phyloP scores from a whole-genome alignment of 805 yeast species.

The Huiozyma naganishii region DNA sequence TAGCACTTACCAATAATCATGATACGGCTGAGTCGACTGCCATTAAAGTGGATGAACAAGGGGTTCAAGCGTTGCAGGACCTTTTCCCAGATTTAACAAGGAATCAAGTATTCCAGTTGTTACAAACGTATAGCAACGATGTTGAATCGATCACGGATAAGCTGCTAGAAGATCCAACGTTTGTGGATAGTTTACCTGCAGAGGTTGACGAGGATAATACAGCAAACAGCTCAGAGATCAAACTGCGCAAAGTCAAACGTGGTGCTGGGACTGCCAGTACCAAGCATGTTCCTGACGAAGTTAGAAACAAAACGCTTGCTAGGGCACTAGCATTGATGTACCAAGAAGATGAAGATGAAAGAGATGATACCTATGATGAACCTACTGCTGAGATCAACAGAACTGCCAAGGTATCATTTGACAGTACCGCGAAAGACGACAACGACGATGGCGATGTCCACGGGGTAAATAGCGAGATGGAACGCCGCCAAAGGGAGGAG shows the following conservation, averaged over 20 bases:
- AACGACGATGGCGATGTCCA: conserved; percentile 5
- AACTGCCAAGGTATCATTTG: conserved; percentile 6
- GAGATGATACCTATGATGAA: conserved; percentile 68
- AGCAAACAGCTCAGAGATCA: conserved; percentile 7
- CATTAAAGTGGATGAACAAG: conserved; percentile 16
- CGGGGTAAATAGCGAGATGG: no score
- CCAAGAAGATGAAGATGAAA: conserved; percentile 74
- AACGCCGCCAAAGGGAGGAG: conserved; percentile 25
- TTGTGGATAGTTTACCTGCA: conserved; percentile 16
- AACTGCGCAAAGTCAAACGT: not conserved
- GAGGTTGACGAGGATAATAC: conserved; percentile 2
- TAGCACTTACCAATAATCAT: conserved; percentile 18
- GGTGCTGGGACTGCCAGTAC: conserved; percentile 6
- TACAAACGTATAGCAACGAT: conserved; percentile 37
- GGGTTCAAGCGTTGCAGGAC: conserved; percentile 37
- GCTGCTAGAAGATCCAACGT: conserved; percentile 52
- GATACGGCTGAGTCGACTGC: not conserved
- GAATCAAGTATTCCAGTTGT: conserved; percentile 37
- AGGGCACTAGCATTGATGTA: conserved; percentile 55
- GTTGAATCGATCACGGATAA: conserved; percentile 49
- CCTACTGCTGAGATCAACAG: conserved; percentile 23
- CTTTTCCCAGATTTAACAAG: conserved; percentile 55
- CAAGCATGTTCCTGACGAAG: conserved; percentile 32
- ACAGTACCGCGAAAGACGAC: conserved; percentile 3
- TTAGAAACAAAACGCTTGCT: conserved; percentile 46